Percentiles rank a stretch among this genome's conserved stretches.
These are phyloP conservation scores for Brassica juncea DNA, from an alignment of 345 rosid genomes.

Conservation along the genomic window DNA sequence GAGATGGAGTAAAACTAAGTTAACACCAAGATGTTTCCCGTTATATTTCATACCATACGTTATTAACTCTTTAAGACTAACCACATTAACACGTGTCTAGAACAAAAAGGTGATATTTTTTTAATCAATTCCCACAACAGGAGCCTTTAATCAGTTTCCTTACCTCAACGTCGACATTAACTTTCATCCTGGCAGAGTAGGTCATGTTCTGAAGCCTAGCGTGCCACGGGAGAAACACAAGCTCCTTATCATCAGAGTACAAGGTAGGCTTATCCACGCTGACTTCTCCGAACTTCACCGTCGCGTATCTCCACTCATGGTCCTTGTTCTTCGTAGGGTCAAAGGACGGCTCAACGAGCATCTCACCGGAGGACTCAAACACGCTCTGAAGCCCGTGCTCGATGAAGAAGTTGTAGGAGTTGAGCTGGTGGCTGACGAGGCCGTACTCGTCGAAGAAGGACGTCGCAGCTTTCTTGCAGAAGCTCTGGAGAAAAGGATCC, in stretches of 20 bases:
- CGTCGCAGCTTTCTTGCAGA: conserved; percentile 64
- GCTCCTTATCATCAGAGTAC: conserved; percentile 44
- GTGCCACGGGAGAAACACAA: conserved; percentile 63
- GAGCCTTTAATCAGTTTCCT: background rate
- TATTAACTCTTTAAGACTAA: background rate
- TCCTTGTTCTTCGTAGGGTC: conserved; percentile 76
- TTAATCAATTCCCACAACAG: background rate
- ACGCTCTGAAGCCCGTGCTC: conserved; percentile 59
- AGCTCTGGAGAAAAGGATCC: conserved; percentile 45
- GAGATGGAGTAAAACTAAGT: background rate
- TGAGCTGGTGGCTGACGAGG: conserved; percentile 80
- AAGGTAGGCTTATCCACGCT: conserved; percentile 52
- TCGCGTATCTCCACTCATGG: conserved; percentile 57
- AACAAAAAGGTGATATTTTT: background rate
- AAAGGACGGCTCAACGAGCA: conserved; percentile 62
- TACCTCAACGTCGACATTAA: conserved; percentile 70
- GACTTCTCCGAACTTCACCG: conserved; percentile 49
- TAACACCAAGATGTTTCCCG: background rate
- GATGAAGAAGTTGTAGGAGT: conserved; percentile 76
- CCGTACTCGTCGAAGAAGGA: conserved; percentile 70
- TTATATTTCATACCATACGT: background rate
- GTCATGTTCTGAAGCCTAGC: conserved; percentile 96
- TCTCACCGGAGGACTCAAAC: conserved; percentile 68
- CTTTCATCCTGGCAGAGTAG: conserved; percentile 70
- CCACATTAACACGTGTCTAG: background rate